A percentile compares a stretch with the other conserved stretches of the same genome.
These are phyloP conservation scores for Heterobasidion annosum DNA, from an alignment of 1,284 basidiomycete species.

Conservation along the genomic window DNA sequence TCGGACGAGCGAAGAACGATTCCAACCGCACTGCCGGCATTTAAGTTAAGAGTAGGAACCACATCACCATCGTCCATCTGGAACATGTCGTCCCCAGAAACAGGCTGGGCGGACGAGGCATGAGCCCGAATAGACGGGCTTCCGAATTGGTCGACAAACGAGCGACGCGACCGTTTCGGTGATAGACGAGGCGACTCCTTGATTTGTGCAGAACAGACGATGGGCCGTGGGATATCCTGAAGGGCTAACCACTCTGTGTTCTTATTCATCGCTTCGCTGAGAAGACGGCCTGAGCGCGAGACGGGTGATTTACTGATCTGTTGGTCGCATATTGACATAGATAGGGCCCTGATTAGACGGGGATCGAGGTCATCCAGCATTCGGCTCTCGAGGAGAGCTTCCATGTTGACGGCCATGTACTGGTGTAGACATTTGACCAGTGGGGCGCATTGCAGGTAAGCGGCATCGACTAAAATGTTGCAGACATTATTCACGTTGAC, in stretches of 20 bases:
- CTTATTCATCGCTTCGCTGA: slow-evolving; percentile 53
- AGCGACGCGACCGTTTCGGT: slow-evolving; percentile 19
- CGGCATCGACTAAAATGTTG: slow-evolving; percentile 77
- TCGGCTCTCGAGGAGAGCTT: slow-evolving; percentile 77
- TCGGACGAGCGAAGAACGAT: slow-evolving; percentile 5
- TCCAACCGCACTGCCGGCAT: slow-evolving; percentile 1
- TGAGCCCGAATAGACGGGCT: slow-evolving; percentile 24
- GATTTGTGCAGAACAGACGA: slow-evolving; percentile 36
- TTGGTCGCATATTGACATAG: slow-evolving; percentile 45
- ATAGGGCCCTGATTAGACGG: slow-evolving; percentile 63
- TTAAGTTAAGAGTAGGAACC: slow-evolving; percentile 12
- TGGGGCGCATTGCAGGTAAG: slow-evolving; percentile 66
- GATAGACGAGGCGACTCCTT: slow-evolving; percentile 38
- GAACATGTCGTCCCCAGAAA: slow-evolving; percentile 44
- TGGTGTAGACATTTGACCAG: slow-evolving; percentile 72
- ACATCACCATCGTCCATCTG: slow-evolving; percentile 52
- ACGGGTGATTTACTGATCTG: slow-evolving; percentile 67
- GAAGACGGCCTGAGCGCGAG: slow-evolving; percentile 48
- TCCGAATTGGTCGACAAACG: slow-evolving; percentile 2
- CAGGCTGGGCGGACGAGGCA: slow-evolving; percentile 7
- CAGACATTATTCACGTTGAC: slow-evolving; percentile 75
- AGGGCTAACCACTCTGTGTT: slow-evolving; percentile 68
- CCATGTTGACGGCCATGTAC: slow-evolving; percentile 82
- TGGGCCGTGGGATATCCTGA: slow-evolving; percentile 73
- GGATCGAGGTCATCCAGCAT: slow-evolving; percentile 73